Base-by-base conservation (phyloP, 305 asterid species). In the Fraxinus velutina region DNA sequence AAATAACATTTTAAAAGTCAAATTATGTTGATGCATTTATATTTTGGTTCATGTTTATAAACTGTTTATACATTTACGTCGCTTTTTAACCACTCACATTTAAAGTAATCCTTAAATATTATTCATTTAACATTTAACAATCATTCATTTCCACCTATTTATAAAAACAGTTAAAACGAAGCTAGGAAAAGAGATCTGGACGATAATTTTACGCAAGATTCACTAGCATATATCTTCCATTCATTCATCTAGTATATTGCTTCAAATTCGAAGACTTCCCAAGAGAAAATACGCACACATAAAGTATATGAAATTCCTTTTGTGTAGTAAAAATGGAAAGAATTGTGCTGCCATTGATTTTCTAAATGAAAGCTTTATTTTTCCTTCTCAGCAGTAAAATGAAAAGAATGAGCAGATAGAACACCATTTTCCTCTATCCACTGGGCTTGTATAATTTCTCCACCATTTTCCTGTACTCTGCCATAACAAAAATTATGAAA, bases 381-480 rank as follows among this genome's bases (percentile, higher is more conserved):
- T 57, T n/a, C 68, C 68, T 17, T 57, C 68, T 17, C 24, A 57
- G 29, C 29, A 57, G 24, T 55, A 17, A 55, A n/a, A 55, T 55
- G 66, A 6, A 55, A 55, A 55, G 27, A 57, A 19, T 17, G 68
- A 57, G 29, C 27, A 55, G 27, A n/a, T 55, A 17, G 6, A 57
- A 6, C 68, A 50, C 19, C 6, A 13, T 50, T 50, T 50, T 17
- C 60, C 79, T 44, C 84, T 88, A 91, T 17, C 83, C 80, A 71
- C 81, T 72, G 70, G 96, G 95, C 93, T 95, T 95, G 89, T 90
- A 93, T 79, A 91, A 76, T 87, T 95, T 92, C 93, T 87, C 91
- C 86, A 95, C 98, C 94, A 90, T 90, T 89, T 93, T 95, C 91
- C 94, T 90, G 80, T 94, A 94, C 81, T 93, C 99, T 94, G 96